A percentile compares a stretch with the other conserved stretches of the same genome.
These are phyloP conservation scores for Zygnema circumcarinatum DNA, from an alignment of 139 green algal genomes.

Conservation along the genomic window DNA sequence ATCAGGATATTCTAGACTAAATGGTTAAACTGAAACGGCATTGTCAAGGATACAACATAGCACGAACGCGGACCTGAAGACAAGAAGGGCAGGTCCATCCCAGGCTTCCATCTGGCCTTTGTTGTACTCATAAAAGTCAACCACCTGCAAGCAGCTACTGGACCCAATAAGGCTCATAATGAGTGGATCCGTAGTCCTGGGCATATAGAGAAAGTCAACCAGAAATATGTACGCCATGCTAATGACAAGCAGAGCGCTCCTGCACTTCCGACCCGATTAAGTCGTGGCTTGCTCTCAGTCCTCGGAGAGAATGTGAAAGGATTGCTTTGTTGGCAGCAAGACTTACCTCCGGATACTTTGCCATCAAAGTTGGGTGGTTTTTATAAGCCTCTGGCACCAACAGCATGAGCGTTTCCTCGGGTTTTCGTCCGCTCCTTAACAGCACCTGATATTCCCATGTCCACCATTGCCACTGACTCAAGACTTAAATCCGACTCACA, in stretches of 20 bases:
- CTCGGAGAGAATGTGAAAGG: too few relatives aligned
- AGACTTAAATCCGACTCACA: background rate
- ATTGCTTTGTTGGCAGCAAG: too few relatives aligned
- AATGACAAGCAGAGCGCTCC: too few relatives aligned
- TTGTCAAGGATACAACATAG: too few relatives aligned
- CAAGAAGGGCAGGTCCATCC: conserved; percentile 96
- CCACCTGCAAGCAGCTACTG: conserved; percentile 50
- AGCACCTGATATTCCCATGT: conserved; percentile 61
- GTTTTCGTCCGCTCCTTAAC: conserved; percentile 73
- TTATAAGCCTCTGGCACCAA: conserved; percentile 94
- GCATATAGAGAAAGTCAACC: too few relatives aligned
- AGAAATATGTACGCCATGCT: too few relatives aligned
- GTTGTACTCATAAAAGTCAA: conserved; percentile 89
- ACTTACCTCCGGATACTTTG: conserved; percentile 88
- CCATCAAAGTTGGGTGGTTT: conserved; percentile 85
- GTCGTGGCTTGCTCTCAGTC: too few relatives aligned
- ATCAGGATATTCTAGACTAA: too few relatives aligned
- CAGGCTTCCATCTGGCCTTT: conserved; percentile 98
- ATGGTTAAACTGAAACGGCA: too few relatives aligned
- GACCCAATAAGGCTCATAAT: too few relatives aligned
- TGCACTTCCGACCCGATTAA: too few relatives aligned
- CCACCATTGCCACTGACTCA: background rate
- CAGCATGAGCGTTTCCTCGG: conserved; percentile 92
- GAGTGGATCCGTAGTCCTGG: too few relatives aligned
- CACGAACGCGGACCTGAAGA: conserved; percentile 83